Conservation (phyloP, 1,139 yeast species). For the Citeromyces siamensis region DNA sequence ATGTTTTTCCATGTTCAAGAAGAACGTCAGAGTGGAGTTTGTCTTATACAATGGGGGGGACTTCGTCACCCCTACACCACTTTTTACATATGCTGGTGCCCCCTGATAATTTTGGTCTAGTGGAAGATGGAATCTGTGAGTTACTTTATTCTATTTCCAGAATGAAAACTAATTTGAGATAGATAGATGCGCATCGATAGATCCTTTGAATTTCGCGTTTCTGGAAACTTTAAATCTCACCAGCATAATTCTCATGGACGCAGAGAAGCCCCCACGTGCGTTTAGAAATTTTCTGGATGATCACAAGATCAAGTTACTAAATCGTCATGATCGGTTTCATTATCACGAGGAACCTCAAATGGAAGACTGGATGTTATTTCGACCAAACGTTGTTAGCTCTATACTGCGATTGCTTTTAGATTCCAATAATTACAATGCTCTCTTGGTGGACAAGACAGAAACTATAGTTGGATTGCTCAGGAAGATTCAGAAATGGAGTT, state of each 20-base stretch:
- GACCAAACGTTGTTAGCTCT: conserved; percentile 39
- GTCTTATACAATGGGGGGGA: no score
- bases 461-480: conserved; percentile 73
- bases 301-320: conserved; percentile 27
- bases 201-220: conserved; percentile 51
- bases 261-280: conserved; percentile 55
- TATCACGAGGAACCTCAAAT: conserved; percentile 10
- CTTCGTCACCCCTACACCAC: background rate
- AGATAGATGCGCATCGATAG: conserved; percentile 45
- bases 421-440: conserved; percentile 41
- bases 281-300: conserved; percentile 31
- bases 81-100: conserved; percentile 75
- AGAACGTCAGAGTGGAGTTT: no score
- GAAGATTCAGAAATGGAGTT: conserved; percentile 80
- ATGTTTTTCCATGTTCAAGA: no score
- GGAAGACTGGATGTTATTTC: conserved; percentile 66
- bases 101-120: conserved; percentile 70
- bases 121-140: conserved; percentile 53
- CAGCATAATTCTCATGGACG: conserved; percentile 51
- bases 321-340: conserved; percentile 2
- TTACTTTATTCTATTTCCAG: conserved; percentile 13
- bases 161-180: background rate
- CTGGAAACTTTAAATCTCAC: conserved; percentile 48
- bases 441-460: conserved; percentile 71
- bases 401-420: conserved; percentile 54